Evolutionary conservation across 768 basidiomycete genomes (phyloP), one percentile per base, ranked within the genome.

Genomic region (Leucosporidium creatinivorum): DNA sequence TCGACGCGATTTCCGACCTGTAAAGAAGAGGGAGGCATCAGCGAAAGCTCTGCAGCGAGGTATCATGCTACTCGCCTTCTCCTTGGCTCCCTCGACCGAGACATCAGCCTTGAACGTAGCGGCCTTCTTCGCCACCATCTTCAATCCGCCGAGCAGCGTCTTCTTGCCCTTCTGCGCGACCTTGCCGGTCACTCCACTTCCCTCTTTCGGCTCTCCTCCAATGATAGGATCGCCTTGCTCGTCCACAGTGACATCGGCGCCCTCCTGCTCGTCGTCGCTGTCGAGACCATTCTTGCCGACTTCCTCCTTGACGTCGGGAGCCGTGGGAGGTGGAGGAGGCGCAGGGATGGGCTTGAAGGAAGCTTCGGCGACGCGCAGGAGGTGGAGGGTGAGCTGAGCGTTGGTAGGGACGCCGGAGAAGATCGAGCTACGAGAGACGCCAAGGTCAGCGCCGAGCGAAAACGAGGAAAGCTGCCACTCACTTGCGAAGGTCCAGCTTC

Each of bases 331-430:
- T 49, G 33, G 63, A 33, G 59, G 74, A 51, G 60, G 74, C 58
- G 52, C 69, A 73, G 70, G 72, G 54, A 71, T 68, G 8, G 74
- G 73, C 18, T 70, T 63, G 66, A 66, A 68, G 31, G 63, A 57
- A 3, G 31, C 74, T 70, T 80, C 79, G 17, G 74, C 77, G 33
- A 79, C 75, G 50, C 80, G 77, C 13, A 80, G 70, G 49, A 80
- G 66, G 65, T 79, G 77, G 7, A 80, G 73, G 7, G 77, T 77
- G 50, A 80, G 71, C 54, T 80, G 80, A 30, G 77, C 77, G 69
- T 80, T 76, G 63, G 79, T 80, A 12, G 80, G 80, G 3, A 80
- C 80, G 28, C 76, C 70, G 49, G 76, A 78, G 48, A 80, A 63
- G 62, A 80, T 70, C 2, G 79, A 79, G 73, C 77, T 77, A 60